A percentile compares a stretch with the other conserved stretches of the same genome.
phyloP scores from a whole-genome alignment of 2,329 filamentous ascomycete genomes.

The Penicillium psychrosexuale region DNA sequence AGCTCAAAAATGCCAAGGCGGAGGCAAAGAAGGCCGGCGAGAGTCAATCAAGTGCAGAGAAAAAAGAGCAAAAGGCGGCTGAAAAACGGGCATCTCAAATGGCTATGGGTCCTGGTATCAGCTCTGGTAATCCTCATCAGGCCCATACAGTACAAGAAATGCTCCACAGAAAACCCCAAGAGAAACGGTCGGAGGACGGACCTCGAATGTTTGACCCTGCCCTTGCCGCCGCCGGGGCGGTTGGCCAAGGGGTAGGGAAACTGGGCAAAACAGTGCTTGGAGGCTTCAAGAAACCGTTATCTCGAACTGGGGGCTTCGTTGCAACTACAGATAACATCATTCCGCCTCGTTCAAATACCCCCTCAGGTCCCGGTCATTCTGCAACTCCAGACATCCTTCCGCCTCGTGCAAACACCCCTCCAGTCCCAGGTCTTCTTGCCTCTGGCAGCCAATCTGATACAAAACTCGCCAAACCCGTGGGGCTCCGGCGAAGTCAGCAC shows the following conservation, averaged over 20 bases:
- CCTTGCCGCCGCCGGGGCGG: constrained; percentile 51
- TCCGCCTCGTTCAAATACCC: neutral
- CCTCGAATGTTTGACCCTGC: constrained; percentile 43
- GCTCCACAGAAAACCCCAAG: constrained; percentile 29
- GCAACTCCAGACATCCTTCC: neutral
- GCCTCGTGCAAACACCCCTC: neutral
- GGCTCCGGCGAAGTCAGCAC: constrained; percentile 6
- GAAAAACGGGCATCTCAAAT: constrained; percentile 47
- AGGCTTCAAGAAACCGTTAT: constrained; percentile 38
- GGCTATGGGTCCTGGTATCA: constrained; percentile 51
- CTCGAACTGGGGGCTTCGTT: constrained; percentile 36
- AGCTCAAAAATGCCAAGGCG: constrained; percentile 66
- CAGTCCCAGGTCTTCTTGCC: constrained; percentile 1
- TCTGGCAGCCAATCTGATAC: constrained; percentile 6
- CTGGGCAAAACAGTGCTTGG: constrained; percentile 47
- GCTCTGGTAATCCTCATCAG: constrained; percentile 58
- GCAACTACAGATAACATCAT: constrained; percentile 9
- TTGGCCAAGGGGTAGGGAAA: constrained; percentile 49
- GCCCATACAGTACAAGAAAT: constrained; percentile 50
- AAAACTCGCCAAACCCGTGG: neutral
- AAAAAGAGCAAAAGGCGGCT: constrained; percentile 51
- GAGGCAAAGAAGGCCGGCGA: constrained; percentile 61
- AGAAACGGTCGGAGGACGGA: constrained; percentile 17
- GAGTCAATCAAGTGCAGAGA: constrained; percentile 34
- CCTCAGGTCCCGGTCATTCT: constrained; percentile 5